Evolutionary conservation across 1,139 yeast species (phyloP), one percentile per base, ranked within the genome.

Genomic region (Starmera stellimalicola): DNA sequence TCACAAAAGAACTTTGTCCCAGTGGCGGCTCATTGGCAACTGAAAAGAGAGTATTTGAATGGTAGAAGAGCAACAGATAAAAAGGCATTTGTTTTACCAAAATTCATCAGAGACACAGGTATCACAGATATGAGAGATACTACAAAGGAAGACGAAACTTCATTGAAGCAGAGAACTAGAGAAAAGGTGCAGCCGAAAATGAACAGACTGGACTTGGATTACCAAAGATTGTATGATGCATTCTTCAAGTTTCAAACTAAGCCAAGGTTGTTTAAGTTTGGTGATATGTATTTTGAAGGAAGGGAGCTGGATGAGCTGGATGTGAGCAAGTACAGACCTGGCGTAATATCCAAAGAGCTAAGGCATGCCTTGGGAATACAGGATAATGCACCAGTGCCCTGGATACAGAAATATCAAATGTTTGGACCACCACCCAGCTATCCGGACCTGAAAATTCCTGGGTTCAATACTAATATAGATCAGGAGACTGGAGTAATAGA

Each of bases 371-470:
- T 91, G 45, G 91, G 85, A 0, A 63, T 88, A 50, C 68, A 74
- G 0, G 70, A 68, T 2, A 73, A 73, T 25, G 67, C 68, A 2
- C 68, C 80, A 1, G 87, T 93, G 1, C 95, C 96, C 0, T 91
- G 97, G 97, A 66, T 81, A 16, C 55, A 68, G 5, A 69, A 72
- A 29, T 80, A 88, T 87, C 68, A 68, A 35, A 66, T 72, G 36
- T 50, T 73, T 16, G 97, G 97, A 0, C 77, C 83, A 23, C 96
- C 98, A 0, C 95, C 95, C 0, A 68, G 88, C 12, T 91, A 87
- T 54, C 76, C 77, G 4, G 67, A 73, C 24, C 60, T 84, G 51
- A 57, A 65, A 22, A 70, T 84, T 6, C 85, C 69, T 45, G 65
- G 82, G 42, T 57, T 58, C 31, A 70, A 68, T 39, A 47, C 51